Evolutionary conservation across 805 yeast genomes (phyloP), one percentile per base, ranked within the genome.

Genomic region (Candida khao-thaluensis): DNA sequence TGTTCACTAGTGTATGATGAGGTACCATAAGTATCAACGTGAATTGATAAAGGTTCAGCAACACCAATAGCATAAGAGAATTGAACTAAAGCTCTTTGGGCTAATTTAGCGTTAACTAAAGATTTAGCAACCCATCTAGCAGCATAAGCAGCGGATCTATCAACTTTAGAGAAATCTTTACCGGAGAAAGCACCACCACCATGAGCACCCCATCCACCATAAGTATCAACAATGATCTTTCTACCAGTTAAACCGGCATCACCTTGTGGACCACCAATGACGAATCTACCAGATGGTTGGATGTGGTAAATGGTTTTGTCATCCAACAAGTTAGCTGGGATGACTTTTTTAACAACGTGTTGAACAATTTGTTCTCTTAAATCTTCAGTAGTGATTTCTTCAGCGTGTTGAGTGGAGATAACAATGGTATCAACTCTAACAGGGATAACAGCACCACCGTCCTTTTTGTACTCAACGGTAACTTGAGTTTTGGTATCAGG

Each of bases 101-200:
- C 95, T 60, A 93, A 79, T 55, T 93, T 91, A 51, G 99, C 97
- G 58, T 79, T 75, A 52, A 93, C 95, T 59, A 93, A 81, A 41
- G 99, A 93, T 79, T 93, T 93, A 69, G 99, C 99, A 59, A 93
- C 97, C 99, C 99, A 93, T 79, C 99, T 89, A 59, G 99, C 99
- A 62, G 99, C 97, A 68, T 93, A 93, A 54, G 99, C 99, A 65
- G 99, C 99, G 51, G 98, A 91, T 77, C 99, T 87, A 73, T 93
- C 99, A 62, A 93, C 99, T 81, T 93, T 93, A 69, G 97, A 88
- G 86, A 87, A 93, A 74, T 93, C 99, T 80, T 93, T 93, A 72
- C 99, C 99, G 51, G 96, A 85, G 89, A 93, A 93, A 51, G 99
- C 99, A 79, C 99, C 99, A 79, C 99, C 99, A 75, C 99, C 99